Percentiles rank a stretch among this genome's conserved stretches.
phyloP scores from a whole-genome alignment of 2,329 filamentous ascomycete species.

The Colletotrichum sp. region DNA sequence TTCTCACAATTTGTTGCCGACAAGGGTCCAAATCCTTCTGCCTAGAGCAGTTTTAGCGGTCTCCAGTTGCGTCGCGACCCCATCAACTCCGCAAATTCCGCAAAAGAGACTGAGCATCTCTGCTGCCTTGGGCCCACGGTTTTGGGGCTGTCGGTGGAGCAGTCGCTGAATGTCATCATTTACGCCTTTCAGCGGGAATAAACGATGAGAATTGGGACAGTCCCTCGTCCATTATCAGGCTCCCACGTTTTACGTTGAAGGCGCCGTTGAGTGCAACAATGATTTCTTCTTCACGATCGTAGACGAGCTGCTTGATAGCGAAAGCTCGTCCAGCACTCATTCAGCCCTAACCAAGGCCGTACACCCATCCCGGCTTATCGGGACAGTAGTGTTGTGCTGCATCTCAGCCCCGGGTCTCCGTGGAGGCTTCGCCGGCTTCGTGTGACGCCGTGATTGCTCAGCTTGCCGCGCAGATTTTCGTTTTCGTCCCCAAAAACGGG shows the following conservation, averaged over 20 bases:
- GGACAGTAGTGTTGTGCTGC: neutral
- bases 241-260: neutral
- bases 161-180: neutral
- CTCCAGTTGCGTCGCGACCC: neutral
- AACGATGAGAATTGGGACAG: neutral
- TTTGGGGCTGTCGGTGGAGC: neutral
- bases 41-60: neutral
- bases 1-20: neutral
- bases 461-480: neutral
- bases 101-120: neutral
- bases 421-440: neutral
- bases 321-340: neutral
- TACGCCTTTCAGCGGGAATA: neutral
- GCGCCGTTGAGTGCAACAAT: neutral
- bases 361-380: neutral
- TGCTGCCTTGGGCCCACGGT: neutral
- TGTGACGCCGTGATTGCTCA: neutral
- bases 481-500: neutral
- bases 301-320: neutral
- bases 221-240: neutral
- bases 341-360: neutral
- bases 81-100: neutral
- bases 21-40: neutral
- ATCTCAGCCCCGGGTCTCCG: neutral
- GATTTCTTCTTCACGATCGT: fast-evolving